Base-by-base conservation (phyloP, 108 stramenopile genomes). In the Pseudonitzschia multistriata region DNA sequence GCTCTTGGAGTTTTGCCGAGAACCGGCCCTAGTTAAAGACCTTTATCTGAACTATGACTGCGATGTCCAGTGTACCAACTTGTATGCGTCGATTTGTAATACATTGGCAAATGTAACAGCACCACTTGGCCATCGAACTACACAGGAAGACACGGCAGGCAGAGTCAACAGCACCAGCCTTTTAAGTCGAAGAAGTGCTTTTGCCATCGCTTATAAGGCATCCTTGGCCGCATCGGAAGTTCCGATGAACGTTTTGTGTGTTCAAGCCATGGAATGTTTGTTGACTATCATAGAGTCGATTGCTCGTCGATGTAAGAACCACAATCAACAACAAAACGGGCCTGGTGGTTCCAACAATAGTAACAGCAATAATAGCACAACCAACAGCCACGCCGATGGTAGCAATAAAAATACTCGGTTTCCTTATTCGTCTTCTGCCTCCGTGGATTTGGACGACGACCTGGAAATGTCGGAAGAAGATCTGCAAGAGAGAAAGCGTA, bases 11-110 rank as follows among this genome's bases (percentile, higher is more conserved):
- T 98, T 98, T 45, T 94, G 94, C 55, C 71, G 95, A 47, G 97
- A 98, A 76, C 96, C 96, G 21, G 88, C 79, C 30, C 73, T 98
- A 17, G 95, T 99, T 89, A 85, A 85, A 34, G 97, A 98, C 74
- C 64, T 99, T 5, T 99, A 98, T 79, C 71, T 92, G 66, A 98
- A 98, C 78, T 99, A 98, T 81, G 98, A 99, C 81, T 98, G 97
- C 67, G 97, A 97, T 71, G 90, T 98, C 34, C 79, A 89, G 22
- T 97, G 97, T 77, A 93, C 96, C 49, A 99, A 99, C 72, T 73
- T 99, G 24, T 99, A 95, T 67, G 96, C 96, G 73, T 74, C 73
- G 1, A 83, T 98, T 36, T 84, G 83, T 37, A 73, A 72, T 5
- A 80, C 87, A 10, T 79, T 97, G 19, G 85, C 87, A 17, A 80